Base-by-base conservation (phyloP, 2,329 filamentous ascomycete species). In the Endocalyx cinctus region DNA sequence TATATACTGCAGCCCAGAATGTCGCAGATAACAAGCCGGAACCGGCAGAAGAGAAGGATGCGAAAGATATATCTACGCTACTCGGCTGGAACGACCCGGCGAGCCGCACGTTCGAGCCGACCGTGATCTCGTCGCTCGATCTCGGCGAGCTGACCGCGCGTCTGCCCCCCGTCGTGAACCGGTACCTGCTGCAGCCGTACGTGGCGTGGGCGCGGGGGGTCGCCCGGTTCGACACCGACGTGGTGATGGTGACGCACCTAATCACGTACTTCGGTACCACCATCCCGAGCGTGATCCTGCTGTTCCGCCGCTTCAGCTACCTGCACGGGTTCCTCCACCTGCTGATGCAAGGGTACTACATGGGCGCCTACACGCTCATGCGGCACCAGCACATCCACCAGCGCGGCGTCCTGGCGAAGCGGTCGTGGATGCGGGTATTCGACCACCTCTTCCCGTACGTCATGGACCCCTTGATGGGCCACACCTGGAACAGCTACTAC, bases 311-410 rank as follows among this genome's bases (percentile, higher is more conserved):
- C 50, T 89, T 89, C 60, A 72, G 69, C 8, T 86, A 75, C 62
- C 45, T 73, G 23, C 85, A 88, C 56, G 85, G 72, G 8, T 46
- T 85, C 12, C 45, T 79, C 17, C 85, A 90, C 51, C 66, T 70
- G 33, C 50, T 74, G 8, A 78, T 87, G 67, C 77, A 84, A 48
- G 61, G 73, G 20, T 84, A 71, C 54, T 88, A 81, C 51, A 74
- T 79, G 33, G 84, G 84, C 6, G 68, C 79, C 2, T 90, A 87
- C 60, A 90, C 84, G 0, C 67, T 90, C 23, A 78, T 90, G 74
- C 84, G 85, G 72, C 85, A 90, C 50, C 84, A 90, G 51, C 85
- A 90, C 55, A 89, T 90, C 47, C 85, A 90, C 55, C 79, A 79
- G 66, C 72, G 79, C 28, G 85, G 85, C 12, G 67, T 89, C 4